Base-by-base conservation (phyloP, 352 stramenopile genomes). In the Pythium pyrilobum region DNA sequence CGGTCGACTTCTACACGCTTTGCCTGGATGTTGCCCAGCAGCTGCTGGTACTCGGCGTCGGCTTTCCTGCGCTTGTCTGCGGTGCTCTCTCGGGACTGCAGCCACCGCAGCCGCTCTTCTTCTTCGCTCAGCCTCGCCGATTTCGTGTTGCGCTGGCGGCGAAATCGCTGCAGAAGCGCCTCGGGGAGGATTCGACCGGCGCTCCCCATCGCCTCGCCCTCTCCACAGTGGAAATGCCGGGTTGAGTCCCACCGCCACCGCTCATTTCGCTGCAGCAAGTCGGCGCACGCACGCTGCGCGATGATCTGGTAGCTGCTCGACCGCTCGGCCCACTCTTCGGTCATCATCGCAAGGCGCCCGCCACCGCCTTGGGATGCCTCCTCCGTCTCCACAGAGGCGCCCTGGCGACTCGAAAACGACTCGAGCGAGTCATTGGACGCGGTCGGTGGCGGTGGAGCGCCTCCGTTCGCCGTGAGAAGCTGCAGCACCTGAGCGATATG, bases 181-280 rank as follows among this genome's bases (percentile, higher is more conserved):
- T 42, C 37, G 16, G 71, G 41, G 7, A 60, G 23, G 9, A 54
- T 29, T 11, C 47, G 47, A 16, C 4, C 13, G n/a, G 38, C 7
- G 8, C 31, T 23, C 0, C 13, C 12, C 3, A 42, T 21, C 16
- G 42, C 20, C 6, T 48, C 43, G 9, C 12, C 7, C 9, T 21
- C 25, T 15, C 8, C 23, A n/a, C 13, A 33, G 8, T 41, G 15
- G 5, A 81, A 82, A 27, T 81, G 66, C 0, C 29, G 41, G 1
- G 71, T 67, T 8, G 70, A 68, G 38, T 87, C 77, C 74, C 77
- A 85, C 1, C 74, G 77, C 38, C 59, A 43, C 15, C 74, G 74
- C 37, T 71, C 57, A 2, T 43, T 53, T 2, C 60, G 56, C 5
- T 43, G 55, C 37, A 54, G 56, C 33, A 85, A 47, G 13, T 67